Conservation (phyloP, 805 yeast species). For the Lachancea lanzarotensis region DNA sequence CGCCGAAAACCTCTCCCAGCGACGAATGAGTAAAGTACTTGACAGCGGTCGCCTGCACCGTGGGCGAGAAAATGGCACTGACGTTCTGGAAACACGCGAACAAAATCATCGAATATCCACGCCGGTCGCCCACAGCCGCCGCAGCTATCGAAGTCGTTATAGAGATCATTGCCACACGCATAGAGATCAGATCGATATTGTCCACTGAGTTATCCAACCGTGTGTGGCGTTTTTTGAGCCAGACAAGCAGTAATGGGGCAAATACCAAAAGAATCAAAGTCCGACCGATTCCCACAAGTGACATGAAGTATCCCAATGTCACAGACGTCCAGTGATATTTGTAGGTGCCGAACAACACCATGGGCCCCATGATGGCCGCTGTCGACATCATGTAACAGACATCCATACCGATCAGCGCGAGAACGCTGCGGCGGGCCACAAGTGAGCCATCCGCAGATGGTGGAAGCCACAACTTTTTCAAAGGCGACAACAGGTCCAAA, state of each 20-base stretch:
- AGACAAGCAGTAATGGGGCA: conserved; percentile 43
- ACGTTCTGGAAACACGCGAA: conserved; percentile 39
- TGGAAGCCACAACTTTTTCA: conserved; percentile 47
- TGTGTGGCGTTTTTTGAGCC: conserved; percentile 32
- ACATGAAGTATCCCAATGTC: conserved; percentile 50
- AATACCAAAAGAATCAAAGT: conserved; percentile 44
- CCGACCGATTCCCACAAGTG: conserved; percentile 43
- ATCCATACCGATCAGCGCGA: conserved; percentile 45
- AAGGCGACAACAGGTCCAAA: conserved; percentile 38
- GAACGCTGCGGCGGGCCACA: conserved; percentile 41
- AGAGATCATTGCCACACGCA: conserved; percentile 28
- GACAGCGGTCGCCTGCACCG: conserved; percentile 50
- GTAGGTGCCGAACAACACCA: conserved; percentile 48
- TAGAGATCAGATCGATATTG: conserved; percentile 39
- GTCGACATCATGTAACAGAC: conserved; percentile 36
- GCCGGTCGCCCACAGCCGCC: conserved; percentile 22
- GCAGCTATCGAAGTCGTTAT: conserved; percentile 37
- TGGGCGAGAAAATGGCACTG: conserved; percentile 49
- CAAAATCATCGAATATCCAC: conserved; percentile 20
- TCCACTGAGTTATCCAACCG: conserved; percentile 44
- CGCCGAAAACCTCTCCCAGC: conserved; percentile 71
- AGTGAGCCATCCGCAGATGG: conserved; percentile 27
- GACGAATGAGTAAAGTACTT: conserved; percentile 55
- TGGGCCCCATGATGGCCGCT: conserved; percentile 36
- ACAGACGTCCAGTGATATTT: conserved; percentile 48